These are phyloP conservation scores for Sabuloglossum arenarium DNA, from an alignment of 495 filamentous ascomycete species.

Conservation along the genomic window DNA sequence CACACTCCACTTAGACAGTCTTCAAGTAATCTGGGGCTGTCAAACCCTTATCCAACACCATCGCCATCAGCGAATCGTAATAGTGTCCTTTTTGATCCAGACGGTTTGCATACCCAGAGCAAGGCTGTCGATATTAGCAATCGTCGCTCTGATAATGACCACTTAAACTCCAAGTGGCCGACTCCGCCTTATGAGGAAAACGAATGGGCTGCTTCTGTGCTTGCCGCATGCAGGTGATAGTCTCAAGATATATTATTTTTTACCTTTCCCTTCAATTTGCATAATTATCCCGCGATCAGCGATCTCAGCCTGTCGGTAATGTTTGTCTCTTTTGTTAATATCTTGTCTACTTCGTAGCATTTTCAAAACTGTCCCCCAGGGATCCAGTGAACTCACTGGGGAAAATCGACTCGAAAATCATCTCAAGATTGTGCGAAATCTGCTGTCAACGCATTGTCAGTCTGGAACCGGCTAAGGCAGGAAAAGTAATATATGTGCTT, in stretches of 20 bases:
- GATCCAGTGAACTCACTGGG: not conserved
- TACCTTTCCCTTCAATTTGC: not conserved
- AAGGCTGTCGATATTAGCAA: conserved; percentile 35
- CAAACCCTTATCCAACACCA: conserved; percentile 79
- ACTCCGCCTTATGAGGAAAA: conserved; percentile 88
- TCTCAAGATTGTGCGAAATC: not conserved
- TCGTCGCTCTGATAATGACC: conserved; percentile 21
- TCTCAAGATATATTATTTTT: not conserved
- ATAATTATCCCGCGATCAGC: not conserved
- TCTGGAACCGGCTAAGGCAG: not conserved
- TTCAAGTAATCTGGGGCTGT: conserved; percentile 33
- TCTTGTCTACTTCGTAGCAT: not conserved
- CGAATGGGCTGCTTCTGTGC: conserved; percentile 61
- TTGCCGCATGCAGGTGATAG: conserved; percentile 1
- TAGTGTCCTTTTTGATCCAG: conserved; percentile 44
- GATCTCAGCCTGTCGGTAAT: not conserved
- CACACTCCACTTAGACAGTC: conserved; percentile 28
- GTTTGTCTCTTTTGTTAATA: not conserved
- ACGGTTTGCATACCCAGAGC: conserved; percentile 23
- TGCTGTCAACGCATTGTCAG: not conserved
- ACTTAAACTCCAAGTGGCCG: conserved; percentile 57
- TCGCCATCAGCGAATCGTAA: conserved; percentile 74
- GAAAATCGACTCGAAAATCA: not conserved
- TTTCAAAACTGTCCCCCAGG: not conserved
- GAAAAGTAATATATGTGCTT: not conserved